Evolutionary conservation across 2,329 filamentous ascomycete genomes (phyloP), one percentile per base, ranked within the genome.

Genomic region (Ascochyta rabiei): DNA sequence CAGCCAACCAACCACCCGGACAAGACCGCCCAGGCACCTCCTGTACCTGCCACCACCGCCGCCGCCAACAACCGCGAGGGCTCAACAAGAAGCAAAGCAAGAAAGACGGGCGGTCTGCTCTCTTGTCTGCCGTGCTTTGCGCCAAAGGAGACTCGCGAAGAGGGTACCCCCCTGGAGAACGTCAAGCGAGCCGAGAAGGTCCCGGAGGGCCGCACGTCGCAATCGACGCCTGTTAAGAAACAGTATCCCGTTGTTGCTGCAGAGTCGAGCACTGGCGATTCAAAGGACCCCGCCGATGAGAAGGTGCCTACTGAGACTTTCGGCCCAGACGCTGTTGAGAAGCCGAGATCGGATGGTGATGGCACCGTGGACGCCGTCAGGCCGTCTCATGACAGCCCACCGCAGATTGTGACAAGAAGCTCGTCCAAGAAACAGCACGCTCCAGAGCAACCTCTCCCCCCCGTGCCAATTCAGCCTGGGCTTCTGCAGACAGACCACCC

Each of bases 71-170:
- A 69, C 49, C 70, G 69, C 21, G 67, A 72, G 38, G 67, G 69
- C 21, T 73, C 71, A 41, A 70, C 66, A 61, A 60, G 77, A 54
- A 75, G 72, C 54, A 66, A 77, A 60, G 66, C 71, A 38, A 79
- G 76, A 64, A 79, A 78, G 66, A 76, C 76, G 33, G 70, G 73
- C 13, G 64, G 64, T 19, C 63, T 81, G 28, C 64, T 81, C 10
- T 71, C 77, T 12, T 81, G 90, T 49, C 79, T 91, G 54, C 85
- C 82, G 56, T 91, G 88, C 77, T 90, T 88, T 72, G 81, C 85
- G 35, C 85, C 86, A 44, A 86, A 88, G 59, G 81, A 84, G 60
- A 81, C 82, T 15, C 82, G 84, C 39, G 31, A 60, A 8, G 68
- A 74, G 40, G 62, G 63, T n/a, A 61, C 84, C 53, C 81, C 84